Evolutionary conservation across 2,329 filamentous ascomycete species (phyloP), one percentile per base, ranked within the genome.

Genomic region (Hyphodiscus sp.): DNA sequence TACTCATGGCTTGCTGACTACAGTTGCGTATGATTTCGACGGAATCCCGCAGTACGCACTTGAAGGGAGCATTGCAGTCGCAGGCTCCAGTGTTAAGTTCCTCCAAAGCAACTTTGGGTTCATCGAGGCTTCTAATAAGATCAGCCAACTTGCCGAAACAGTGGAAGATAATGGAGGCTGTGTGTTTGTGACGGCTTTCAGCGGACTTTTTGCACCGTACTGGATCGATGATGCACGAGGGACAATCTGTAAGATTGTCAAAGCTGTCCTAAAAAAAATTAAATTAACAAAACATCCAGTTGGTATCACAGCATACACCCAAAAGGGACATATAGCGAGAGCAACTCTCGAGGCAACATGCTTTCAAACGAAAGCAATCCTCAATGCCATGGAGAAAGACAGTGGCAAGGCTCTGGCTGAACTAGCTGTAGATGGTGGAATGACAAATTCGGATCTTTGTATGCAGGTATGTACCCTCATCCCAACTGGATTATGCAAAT

Each of bases 11-110:
- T 76, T 94, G 15, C 73, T 92, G 26, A 85, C 84, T 26, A 92
- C 89, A 0, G 83, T 92, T 16, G 89, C 85, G 0, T 92, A 87
- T 68, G 81, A 91, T 68, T 85, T 92, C 68, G 85, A 85, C 47
- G 74, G 74, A 44, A 83, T 83, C 65, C 82, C 82, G 23, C 82
- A 87, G 50, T 91, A 91, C 71, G 87, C 87, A 1, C 75, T 91
- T 10, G 87, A 91, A 69, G 87, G 86, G 52, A 88, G 83, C 65
- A 85, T 91, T 57, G 87, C 87, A 33, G 87, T 89, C 20, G 87
- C 85, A 19, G 87, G 87, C 7, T 88, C 85, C 58, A 86, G 85
- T 63, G 79, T 91, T 53, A 89, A 89, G 63, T 88, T 88, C 65
- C 67, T 85, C 53, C 79, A 83, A 74, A 82, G 83, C 67, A 85